Evolutionary conservation across 2,329 filamentous ascomycete species (phyloP).

Genomic region (Aureobasidium zeae): DNA sequence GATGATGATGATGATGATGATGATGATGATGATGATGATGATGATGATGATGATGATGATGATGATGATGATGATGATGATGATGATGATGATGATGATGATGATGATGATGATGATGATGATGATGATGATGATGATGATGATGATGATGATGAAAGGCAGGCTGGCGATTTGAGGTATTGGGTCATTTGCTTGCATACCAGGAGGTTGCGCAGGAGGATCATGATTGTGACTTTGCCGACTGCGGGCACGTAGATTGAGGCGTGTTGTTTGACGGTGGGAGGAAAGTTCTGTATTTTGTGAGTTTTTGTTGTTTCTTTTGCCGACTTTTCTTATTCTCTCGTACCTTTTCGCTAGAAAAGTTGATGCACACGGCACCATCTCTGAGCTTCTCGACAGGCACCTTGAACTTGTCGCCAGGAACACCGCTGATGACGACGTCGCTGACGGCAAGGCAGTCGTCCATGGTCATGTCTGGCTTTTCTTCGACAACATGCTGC

Average conservation of each 20-base stretch:
- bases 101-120: too few species aligned
- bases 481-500: constrained; percentile 78
- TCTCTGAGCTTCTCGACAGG: constrained; percentile 73
- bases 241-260: constrained; percentile 96
- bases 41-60: too few species aligned
- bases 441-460: constrained; percentile 81
- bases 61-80: too few species aligned
- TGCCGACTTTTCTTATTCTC: neutral
- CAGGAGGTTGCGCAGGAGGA: constrained; percentile 79
- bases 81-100: too few species aligned
- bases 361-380: constrained; percentile 97
- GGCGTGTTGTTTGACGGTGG: constrained; percentile 86
- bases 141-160: too few species aligned
- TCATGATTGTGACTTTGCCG: constrained; percentile 93
- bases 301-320: neutral
- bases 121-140: too few species aligned
- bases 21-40: too few species aligned
- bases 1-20: too few species aligned
- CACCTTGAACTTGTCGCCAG: constrained; percentile 80
- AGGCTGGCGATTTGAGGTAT: neutral
- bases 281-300: constrained; percentile 62
- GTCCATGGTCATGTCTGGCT: constrained; percentile 68
- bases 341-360: constrained; percentile 71
- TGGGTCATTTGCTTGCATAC: constrained; percentile 43
- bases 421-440: constrained; percentile 90